Base-by-base conservation (phyloP, 2,329 filamentous ascomycete species). In the Venturia aucupariae region DNA sequence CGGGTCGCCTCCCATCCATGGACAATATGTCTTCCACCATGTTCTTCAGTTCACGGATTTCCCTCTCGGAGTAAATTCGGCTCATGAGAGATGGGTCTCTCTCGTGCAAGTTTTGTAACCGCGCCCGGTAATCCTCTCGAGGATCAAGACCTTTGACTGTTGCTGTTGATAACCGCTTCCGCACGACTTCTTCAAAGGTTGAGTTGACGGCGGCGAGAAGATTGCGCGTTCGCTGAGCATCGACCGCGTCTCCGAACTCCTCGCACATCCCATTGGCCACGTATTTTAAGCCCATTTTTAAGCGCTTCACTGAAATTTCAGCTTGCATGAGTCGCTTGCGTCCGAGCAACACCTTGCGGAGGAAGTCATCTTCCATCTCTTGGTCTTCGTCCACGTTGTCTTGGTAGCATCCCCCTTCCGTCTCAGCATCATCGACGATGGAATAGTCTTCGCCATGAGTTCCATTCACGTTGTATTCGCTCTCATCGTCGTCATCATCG, bases 151-250 rank as follows among this genome's bases (percentile, higher is more conserved):
- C 32, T 59, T 63, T 46, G 19, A 38, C 32, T 4, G 46, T 55
- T 24, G 62, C 46, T 57, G 62, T 63, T 19, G 62, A 63, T 24
- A 63, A 32, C 13, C 62, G 46, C 51, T 55, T 63, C 11, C 62
- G 30, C 13, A 63, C 48, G n/a, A 63, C 62, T 55, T 63, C 62
- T 32, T 63, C 62, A 17, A 63, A 63, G 13, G 72, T 75, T 41
- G 72, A 69, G 22, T 67, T 66, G 44, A 73, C 74, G 1, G 79
- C 80, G 27, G 74, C 71, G 4, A 83, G 71, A 10, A 72, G 72
- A 54, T 54, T 42, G 22, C 82, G 81, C 7, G 82, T 77, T 30
- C 80, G 77, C 17, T 57, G 30, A 22, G 19, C 17, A 3, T 55
- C 48, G 13, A 24, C 30, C 27, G 46, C 62, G 41, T 57, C 48